Conservation (phyloP, 2,329 filamentous ascomycete species). For the Trichoderma koningii region DNA sequence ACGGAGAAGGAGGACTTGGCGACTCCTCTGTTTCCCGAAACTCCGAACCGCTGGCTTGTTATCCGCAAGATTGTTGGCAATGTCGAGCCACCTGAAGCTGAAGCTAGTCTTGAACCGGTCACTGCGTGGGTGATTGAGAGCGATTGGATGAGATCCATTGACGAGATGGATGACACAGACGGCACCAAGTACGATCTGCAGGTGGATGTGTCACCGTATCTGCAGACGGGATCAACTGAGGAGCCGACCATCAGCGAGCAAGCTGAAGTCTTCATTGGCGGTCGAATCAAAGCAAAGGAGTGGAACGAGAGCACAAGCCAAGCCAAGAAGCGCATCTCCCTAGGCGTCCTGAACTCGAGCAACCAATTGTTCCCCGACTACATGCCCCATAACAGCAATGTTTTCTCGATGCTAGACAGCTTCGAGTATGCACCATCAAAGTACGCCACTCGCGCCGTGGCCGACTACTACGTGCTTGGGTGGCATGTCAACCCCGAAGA, state of each 20-base stretch:
- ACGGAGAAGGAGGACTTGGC: neutral
- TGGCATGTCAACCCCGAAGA: slow-evolving; percentile 38
- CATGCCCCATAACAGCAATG: slow-evolving; percentile 45
- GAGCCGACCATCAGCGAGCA: slow-evolving; percentile 38
- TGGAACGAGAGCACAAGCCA: neutral
- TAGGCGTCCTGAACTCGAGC: slow-evolving; percentile 21
- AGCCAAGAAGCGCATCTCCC: slow-evolving; percentile 11
- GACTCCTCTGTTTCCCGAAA: slow-evolving; percentile 27
- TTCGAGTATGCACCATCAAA: slow-evolving; percentile 37
- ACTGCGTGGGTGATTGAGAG: slow-evolving; percentile 45
- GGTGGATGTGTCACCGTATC: slow-evolving; percentile 45
- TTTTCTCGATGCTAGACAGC: slow-evolving; percentile 46
- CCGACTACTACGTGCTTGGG: slow-evolving; percentile 45
- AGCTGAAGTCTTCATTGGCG: slow-evolving; percentile 48
- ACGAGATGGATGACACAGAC: slow-evolving; percentile 33
- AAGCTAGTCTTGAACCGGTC: neutral
- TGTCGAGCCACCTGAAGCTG: slow-evolving; percentile 6
- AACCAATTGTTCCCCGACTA: slow-evolving; percentile 48
- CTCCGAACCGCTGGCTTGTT: slow-evolving; percentile 44
- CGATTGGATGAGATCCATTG: slow-evolving; percentile 39
- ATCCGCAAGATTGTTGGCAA: slow-evolving; percentile 35
- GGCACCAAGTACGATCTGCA: slow-evolving; percentile 40
- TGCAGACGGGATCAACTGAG: slow-evolving; percentile 29
- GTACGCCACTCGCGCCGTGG: slow-evolving; percentile 35
- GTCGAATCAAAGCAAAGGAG: slow-evolving; percentile 30